Evolutionary conservation across 768 basidiomycete genomes (phyloP), one percentile per base, ranked within the genome.

Genomic region (Mrakia frigida): DNA sequence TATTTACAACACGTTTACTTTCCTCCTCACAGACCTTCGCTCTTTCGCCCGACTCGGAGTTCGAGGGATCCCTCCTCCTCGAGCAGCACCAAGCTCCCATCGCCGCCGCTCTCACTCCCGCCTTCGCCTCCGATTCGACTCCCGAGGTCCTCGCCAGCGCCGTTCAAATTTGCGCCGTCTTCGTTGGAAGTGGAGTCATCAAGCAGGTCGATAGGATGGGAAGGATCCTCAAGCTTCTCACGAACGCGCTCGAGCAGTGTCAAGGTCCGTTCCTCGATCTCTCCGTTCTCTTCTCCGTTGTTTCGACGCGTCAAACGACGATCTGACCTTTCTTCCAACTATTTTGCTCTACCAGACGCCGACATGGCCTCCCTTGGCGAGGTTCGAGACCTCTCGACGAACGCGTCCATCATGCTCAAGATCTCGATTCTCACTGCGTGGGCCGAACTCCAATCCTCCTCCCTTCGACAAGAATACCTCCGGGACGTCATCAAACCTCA

Each of bases 61-160:
- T 93, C 80, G 91, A 92, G 46, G 93, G 93, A 77, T 89, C 92
- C 0, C 86, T 95, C 7, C 85, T 99, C 3, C 88, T 99, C 18
- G 96, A 99, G 82, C 97, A 99, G 82, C 92, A 97, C 83, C 97
- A 99, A 84, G 96, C 97, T 0, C 96, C 97, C 0, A 96, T 99
- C 77, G 97, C 96, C 2, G 94, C 97, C 28, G 97, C 97, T 0
- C 87, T 98, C 25, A 98, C 96, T 0, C 96, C 97, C 0, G 94
- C 95, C 0, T 98, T 99, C 81, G 94, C 93, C 1, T 87, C 93
- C 0, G 97, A 98, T 81, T 93, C 94, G 0, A 93, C 94, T 0
- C 96, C 96, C 0, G 96, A 99, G 82, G 95, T 98, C 43, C 81
- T 98, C 56, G 92, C 95, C 0, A 90, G 92, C 35, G 96, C 94